Evolutionary conservation across 2,329 filamentous ascomycete genomes (phyloP), one percentile per base, ranked within the genome.

Genomic region (Alternaria solani): DNA sequence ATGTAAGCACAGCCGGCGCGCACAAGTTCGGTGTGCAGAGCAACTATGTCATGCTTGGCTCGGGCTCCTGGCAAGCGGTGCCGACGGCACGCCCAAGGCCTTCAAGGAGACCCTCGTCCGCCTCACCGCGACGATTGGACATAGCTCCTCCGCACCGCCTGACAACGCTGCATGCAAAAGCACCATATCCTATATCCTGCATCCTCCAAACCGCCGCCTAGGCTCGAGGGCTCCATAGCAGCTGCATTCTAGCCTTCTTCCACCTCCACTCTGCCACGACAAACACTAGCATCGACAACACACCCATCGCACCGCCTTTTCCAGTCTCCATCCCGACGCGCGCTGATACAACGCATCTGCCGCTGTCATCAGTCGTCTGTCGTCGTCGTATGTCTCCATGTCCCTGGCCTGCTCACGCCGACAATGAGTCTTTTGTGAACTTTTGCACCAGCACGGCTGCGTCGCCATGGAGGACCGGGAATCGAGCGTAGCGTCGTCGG

Each of bases 401-500:
- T 72, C 68, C 70, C 62, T 70, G 59, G 66, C 68, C 69, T 64
- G 61, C 51, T 63, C 64, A 57, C 65, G 57, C 64, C 60, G 63
- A 54, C 46, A 66, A 69, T 71, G 70, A 64, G 67, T 69, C 69
- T 74, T 68, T 57, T 67, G 68, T 76, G 73, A 75, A 73, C 69
- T 65, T 65, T 65, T 61, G 65, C 69, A 59, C 42, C 67, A 57
- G 60, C 55, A 66, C 57, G 57, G 57, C 54, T 57, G 59, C 39
- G 43, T 28, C 63, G 65, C 64, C 67, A 77, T 76, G 75, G 72
- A 69, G 54, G 73, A 73, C 47, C 72, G 73, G 63, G 71, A 75
- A 64, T 72, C 70, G 34, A 76, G 75, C 65, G 64, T 72, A 14
- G 70, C 71, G 47, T 78, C 75, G 49, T 78, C 75, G 34, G 66